Base-by-base conservation (phyloP, 305 asterid species). In the Fraxinus floribunda region DNA sequence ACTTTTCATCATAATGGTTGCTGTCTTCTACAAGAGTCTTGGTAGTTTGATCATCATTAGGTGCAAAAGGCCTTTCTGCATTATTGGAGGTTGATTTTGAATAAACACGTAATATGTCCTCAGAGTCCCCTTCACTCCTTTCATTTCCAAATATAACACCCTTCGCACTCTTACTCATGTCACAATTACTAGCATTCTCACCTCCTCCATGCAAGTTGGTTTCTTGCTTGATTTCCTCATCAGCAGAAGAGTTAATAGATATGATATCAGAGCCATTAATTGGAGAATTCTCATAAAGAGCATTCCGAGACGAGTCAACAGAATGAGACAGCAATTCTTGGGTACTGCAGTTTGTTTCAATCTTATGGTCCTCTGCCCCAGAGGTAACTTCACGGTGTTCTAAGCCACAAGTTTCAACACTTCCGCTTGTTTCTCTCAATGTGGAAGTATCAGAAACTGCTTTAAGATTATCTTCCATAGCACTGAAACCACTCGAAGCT, bases 401-500 rank as follows among this genome's bases (percentile, higher is more conserved):
- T 39, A 77, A 36, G 79, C 38, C 81, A 44, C 68, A 16, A 70
- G 75, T 76, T 60, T 73, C 82, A 11, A 41, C 15, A 41, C 76
- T n/a, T 6, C 64, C 39, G 2, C 62, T 71, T 26, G 3, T 78
- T 52, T 30, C 15, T n/a, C 16, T 83, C 22, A 36, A 64, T 49
- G 71, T 76, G 55, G 81, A 78, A 16, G 73, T 66, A 85, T 79
- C 82, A 55, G 60, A 66, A 68, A 79, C 85, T 79, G 79, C 82
- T 78, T 79, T 76, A 46, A 76, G 79, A 55, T 80, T 75, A 73
- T 84, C 80, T 68, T 77, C 81, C 18, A 57, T 81, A 73, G 82
- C 84, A 85, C 85, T 82, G 76, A 70, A 80, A 62, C 85, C 86
- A 49, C 84, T 66, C 66, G 83, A 80, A 73, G 84, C 83, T 55